Conservation (phyloP, 2,329 filamentous ascomycete species). For the Aureobasidium sp. region DNA sequence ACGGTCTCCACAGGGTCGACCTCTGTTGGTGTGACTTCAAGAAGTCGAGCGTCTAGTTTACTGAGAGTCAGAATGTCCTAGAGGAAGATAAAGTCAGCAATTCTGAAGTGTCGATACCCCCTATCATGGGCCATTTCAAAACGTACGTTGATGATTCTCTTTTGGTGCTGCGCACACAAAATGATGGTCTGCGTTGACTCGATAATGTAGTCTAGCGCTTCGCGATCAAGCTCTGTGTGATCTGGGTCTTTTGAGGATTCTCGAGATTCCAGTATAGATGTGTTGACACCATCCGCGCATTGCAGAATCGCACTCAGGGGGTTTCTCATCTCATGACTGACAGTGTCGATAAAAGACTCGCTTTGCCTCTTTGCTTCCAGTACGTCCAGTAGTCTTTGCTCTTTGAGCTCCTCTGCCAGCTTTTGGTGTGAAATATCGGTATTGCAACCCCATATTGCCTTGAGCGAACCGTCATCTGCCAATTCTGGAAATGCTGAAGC, state of each 20-base stretch:
- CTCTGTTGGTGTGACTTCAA: conserved; percentile 57
- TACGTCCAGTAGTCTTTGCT: conserved; percentile 19
- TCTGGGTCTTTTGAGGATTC: conserved; percentile 36
- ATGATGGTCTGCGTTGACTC: conserved; percentile 26
- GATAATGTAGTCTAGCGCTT: conserved; percentile 38
- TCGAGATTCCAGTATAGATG: conserved; percentile 38
- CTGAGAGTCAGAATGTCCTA: conserved; percentile 39
- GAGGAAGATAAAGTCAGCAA: conserved; percentile 30
- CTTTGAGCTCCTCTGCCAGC: conserved; percentile 24
- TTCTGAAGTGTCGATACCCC: too few relatives aligned
- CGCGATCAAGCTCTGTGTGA: conserved; percentile 24
- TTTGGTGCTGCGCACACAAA: conserved; percentile 26
- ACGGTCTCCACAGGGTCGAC: conserved; percentile 58
- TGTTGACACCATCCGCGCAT: conserved; percentile 41
- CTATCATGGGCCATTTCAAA: too few relatives aligned
- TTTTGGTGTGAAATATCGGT: conserved; percentile 23
- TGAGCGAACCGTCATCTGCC: conserved; percentile 7
- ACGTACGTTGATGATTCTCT: background rate
- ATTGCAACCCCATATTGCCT: conserved; percentile 14
- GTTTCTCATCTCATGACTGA: conserved; percentile 36
- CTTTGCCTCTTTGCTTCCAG: conserved; percentile 26
- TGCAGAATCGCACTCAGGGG: conserved; percentile 38
- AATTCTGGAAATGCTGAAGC: conserved; percentile 20
- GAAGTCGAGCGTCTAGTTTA: conserved; percentile 26
- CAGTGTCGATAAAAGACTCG: conserved; percentile 21